A percentile compares a stretch with the other conserved stretches of the same genome.
Evolutionary conservation across 75 land plant species (phyloP).

Genomic region (Pseudotsuga menziesii): DNA sequence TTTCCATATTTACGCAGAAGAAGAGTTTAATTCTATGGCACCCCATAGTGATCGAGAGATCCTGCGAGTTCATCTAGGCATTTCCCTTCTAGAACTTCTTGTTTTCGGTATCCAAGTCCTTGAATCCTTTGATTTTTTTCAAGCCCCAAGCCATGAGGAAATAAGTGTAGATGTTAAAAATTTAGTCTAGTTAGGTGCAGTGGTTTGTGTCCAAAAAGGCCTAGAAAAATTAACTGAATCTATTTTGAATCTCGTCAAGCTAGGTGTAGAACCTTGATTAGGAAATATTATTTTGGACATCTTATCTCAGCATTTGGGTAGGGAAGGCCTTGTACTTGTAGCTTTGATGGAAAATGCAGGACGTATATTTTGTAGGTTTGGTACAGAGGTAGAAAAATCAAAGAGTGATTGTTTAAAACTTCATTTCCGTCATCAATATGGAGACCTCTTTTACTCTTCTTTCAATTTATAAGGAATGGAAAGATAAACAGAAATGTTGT

Average conservation of each 20-base stretch:
- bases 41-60: conserved; percentile 70
- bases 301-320: conserved; percentile 28
- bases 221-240: conserved; percentile 36
- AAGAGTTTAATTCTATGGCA: conserved; percentile 39
- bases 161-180: conserved; percentile 57
- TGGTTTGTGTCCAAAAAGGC: conserved; percentile 11
- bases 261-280: conserved; percentile 80
- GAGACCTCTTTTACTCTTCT: conserved; percentile 81
- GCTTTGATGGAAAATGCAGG: conserved; percentile 72
- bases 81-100: conserved; percentile 61
- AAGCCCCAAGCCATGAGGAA: conserved; percentile 56
- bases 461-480: conserved; percentile 72
- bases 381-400: conserved; percentile 51
- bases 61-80: conserved; percentile 62
- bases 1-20: conserved; percentile 50
- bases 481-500: conserved; percentile 13
- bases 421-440: conserved; percentile 66
- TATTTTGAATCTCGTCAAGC: conserved; percentile 50
- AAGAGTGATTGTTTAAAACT: conserved; percentile 70
- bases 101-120: conserved; percentile 49
- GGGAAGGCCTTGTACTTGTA: conserved; percentile 74
- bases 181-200: conserved; percentile 59
- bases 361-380: conserved; percentile 76
- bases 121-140: conserved; percentile 67
- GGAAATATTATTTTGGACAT: conserved; percentile 55